Base-by-base conservation (phyloP, 176 grass and related monocot species). In the Ampelocalamus luodianensis region DNA sequence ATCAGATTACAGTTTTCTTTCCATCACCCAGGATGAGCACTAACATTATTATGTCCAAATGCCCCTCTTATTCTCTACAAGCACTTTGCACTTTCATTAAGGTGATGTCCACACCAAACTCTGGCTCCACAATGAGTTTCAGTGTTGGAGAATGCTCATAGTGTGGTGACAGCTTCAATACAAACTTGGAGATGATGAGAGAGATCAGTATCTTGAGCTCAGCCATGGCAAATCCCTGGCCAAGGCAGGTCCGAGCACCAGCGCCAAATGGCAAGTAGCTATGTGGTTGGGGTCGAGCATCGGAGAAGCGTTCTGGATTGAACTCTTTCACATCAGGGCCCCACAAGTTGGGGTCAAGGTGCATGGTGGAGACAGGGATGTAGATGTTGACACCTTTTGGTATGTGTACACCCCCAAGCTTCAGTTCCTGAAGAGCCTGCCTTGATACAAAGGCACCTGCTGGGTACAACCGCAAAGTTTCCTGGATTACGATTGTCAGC, bases 401-500 rank as follows among this genome's bases (percentile, higher is more conserved):
- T 49, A 98, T 79, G 20, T 66, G 81, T 27, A 98, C 45, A 13
- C 91, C 90, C 24, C 93, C 91, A 22, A 98, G 56, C 38, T 82
- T 88, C 70, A 98, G 70, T 29, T 95, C 91, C 74, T 85, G 80
- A 39, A 98, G 93, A 26, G 96, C 75, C 89, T 92, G 91, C 67
- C 96, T 88, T 11, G 93, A 93, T 68, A 98, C 93, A 68, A 93
- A 95, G 24, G 96, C 96, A 5, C 96, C 96, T 27, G 96, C 91
- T 37, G 96, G 93, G 77, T 98, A 98, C 72, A 98, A 55, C 50
- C 96, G 76, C 77, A 98, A 79, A 3, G 96, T 91, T 76, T 98
- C 96, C 87, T 95, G 96, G 69, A 98, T 95, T 75, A 98, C 91
- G 91, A 90, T 98, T 54, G 89, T 95, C 75, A 98, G 77, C 96